Base-by-base conservation (phyloP, 2,329 filamentous ascomycete genomes). In the Leptographium flavum region DNA sequence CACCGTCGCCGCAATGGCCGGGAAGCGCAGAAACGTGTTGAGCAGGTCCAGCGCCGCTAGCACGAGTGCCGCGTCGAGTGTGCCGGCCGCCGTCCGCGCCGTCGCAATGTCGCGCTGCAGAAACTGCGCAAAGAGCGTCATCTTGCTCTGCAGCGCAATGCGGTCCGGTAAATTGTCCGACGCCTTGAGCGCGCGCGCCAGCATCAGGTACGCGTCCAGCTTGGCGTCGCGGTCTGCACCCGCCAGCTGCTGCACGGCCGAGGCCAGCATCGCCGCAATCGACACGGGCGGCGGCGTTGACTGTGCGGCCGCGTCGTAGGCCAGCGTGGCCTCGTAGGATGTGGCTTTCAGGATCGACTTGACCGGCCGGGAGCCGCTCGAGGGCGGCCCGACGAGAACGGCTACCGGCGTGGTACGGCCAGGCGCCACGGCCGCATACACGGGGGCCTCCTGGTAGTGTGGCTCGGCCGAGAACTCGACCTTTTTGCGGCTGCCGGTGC, bases 131-230 rank as follows among this genome's bases (percentile, higher is more conserved):
- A 96, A 73, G 3, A 85, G 64, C 11, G 73, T 71, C 70, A 95
- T 81, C 60, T 92, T 93, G 42, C 76, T 74, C 47, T 78, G 73
- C 45, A 94, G 68, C 11, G 79, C 79, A 46, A 82, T 75, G 31
- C 77, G 68, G 52, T 92, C 82, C 0, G 87, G 87, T 14, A 93
- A 65, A 53, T 85, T 83, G 50, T 88, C 85, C 47, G 90, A 94
- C 6, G 82, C 74, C 58, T 86, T 84, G 54, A 95, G 67, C 4
- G 81, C 79, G 30, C 79, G 74, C 28, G 82, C 76, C 38, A 98
- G 68, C 55, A 83, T 83, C 58, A 81, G 79, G 57, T 98, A 96
- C 41, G 88, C 86, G 63, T 98, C 92, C 28, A 92, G 63, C 53
- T 82, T 82, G 13, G 77, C 79, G 47, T 79, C 74, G 44, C 81